phyloP scores from a whole-genome alignment of 371 early-diverging fungal genomes.

The Mortierella sp. region DNA sequence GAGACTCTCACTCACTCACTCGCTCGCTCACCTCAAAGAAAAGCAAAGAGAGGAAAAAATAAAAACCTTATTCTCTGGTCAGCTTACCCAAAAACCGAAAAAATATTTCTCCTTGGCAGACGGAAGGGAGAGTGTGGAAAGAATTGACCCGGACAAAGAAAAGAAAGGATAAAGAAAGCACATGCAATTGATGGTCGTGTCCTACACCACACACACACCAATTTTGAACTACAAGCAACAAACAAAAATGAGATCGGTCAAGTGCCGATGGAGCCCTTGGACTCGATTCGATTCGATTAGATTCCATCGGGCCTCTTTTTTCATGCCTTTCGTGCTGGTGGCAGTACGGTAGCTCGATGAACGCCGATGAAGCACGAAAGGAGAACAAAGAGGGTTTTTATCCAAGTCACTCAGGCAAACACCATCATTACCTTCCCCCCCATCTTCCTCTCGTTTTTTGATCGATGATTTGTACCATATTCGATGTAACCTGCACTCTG shows the following conservation, averaged over 20 bases:
- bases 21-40: neutral
- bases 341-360: no score
- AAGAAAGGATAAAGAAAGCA: neutral
- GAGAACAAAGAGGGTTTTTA: neutral
- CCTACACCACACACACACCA: neutral
- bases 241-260: neutral
- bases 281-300: no score
- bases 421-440: neutral
- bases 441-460: no score
- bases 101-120: neutral
- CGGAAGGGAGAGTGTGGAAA: neutral
- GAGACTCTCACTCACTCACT: neutral
- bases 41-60: no score
- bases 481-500: no score
- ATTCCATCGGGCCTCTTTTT: neutral
- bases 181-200: constrained; percentile 1
- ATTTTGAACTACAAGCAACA: no score
- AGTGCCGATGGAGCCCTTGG: neutral
- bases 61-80: no score
- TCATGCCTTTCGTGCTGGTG: neutral
- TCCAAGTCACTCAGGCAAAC: neutral
- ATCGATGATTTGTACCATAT: no score
- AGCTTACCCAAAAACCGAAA: neutral
- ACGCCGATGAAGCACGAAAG: neutral
- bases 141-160: neutral